phyloP scores from a whole-genome alignment of 139 green algal species.

The Volvox africanus region DNA sequence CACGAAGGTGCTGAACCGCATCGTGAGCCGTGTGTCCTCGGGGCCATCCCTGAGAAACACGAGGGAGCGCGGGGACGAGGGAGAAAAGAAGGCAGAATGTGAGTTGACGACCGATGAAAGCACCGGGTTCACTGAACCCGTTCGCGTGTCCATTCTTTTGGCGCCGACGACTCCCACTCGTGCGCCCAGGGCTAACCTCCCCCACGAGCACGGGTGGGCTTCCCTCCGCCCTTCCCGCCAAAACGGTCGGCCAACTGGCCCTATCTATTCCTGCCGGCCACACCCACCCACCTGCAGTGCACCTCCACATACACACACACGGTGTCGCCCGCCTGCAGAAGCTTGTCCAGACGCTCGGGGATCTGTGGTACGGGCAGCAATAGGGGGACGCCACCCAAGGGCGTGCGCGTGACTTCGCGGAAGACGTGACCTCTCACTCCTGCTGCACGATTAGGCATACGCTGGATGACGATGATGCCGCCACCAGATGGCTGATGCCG shows the following conservation, averaged over 20 bases:
- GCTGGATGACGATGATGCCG: no score
- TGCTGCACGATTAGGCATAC: no score
- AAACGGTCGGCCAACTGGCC: neutral
- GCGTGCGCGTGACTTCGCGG: no score
- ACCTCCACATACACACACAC: slow-evolving; percentile 38
- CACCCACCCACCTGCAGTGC: slow-evolving; percentile 43
- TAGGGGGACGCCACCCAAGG: no score
- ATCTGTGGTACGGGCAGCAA: neutral
- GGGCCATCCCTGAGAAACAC: slow-evolving; percentile 34
- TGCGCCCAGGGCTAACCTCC: no score
- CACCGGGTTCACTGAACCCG: no score
- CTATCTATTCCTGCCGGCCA: neutral
- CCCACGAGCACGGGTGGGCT: no score
- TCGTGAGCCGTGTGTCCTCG: slow-evolving; percentile 42
- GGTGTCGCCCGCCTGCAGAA: slow-evolving; percentile 30
- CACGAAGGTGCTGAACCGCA: slow-evolving; percentile 44
- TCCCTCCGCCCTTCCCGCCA: neutral
- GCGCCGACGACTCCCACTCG: no score
- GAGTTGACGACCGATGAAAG: neutral
- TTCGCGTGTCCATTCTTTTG: no score
- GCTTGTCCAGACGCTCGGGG: slow-evolving; percentile 25
- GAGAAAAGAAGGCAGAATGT: neutral
- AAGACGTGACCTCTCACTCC: no score
- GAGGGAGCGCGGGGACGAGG: neutral
- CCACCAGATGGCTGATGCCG: no score